Base-by-base conservation (phyloP, 2,329 filamentous ascomycete species). In the Xylaria polymorpha region DNA sequence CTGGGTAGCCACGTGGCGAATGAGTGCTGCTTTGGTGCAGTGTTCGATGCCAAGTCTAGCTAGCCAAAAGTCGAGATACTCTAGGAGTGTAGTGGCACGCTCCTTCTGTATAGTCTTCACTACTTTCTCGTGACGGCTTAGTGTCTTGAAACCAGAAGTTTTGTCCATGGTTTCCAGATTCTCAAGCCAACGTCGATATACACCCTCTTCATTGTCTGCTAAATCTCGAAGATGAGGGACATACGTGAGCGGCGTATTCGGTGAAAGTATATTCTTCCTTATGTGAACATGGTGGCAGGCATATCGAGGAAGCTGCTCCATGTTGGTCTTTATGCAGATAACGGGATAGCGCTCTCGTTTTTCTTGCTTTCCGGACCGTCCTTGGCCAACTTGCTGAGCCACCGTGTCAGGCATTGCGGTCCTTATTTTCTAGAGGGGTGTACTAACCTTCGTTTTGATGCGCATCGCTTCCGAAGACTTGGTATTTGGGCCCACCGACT, bases 281-380 rank as follows among this genome's bases (percentile, higher is more conserved):
- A 89, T 87, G 74, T 88, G 85, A 44, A 89, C 85, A 67, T 89
- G 86, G 72, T 89, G 87, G 71, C 88, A 89, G 37, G 85, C 81
- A 74, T 89, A 90, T 32, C 80, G 79, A n/a, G 87, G 87, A 9
- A 88, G 87, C n/a, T 83, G 81, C 22, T 84, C 81, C 70, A 82
- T 83, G 64, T 84, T 80, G 1, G 86, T 85, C 71, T 84, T 84
- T 71, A 87, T 83, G 72, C 82, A 80, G n/a, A 81, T 74, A 4
- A 85, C 81, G 2, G 75, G 72, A 68, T 83, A 82, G 29, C 81
- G 79, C 65, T 84, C 82, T 64, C 80, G 80, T 64, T 81, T 81
- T 64, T 85, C 84, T 72, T 81, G 81, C 72, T 84, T 85, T 41
- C 79, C 77, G 76, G 77, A 73, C 66, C 75, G 72, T 68, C 79